Conservation (phyloP, 2,329 filamentous ascomycete species). For the Trichoderma brevicompactum region DNA sequence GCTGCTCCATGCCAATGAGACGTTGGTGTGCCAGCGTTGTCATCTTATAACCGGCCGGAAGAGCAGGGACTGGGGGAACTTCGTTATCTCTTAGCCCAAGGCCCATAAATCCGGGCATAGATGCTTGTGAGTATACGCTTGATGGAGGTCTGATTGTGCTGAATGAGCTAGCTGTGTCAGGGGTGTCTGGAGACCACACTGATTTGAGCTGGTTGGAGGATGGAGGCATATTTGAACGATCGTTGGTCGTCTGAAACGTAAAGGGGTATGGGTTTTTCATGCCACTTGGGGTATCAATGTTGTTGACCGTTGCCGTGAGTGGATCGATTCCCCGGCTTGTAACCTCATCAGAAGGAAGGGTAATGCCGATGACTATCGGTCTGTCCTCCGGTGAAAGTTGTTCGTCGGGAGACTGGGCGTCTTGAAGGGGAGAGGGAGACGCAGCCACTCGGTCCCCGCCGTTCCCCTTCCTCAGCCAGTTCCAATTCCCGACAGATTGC, state of each 20-base stretch:
- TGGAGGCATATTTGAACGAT: constrained; percentile 31
- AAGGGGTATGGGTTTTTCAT: constrained; percentile 19
- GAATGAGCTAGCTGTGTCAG: constrained; percentile 53
- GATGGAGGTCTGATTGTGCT: constrained; percentile 53
- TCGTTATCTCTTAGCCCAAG: constrained; percentile 35
- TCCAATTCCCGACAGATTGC: constrained; percentile 60
- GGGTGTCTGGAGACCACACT: constrained; percentile 66
- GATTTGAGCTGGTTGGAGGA: constrained; percentile 47
- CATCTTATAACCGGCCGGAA: constrained; percentile 53
- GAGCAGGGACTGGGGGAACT: constrained; percentile 63
- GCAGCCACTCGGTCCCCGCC: constrained; percentile 41
- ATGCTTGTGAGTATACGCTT: constrained; percentile 65
- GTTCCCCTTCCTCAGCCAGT: constrained; percentile 55
- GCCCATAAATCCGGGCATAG: constrained; percentile 40
- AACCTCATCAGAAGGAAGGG: constrained; percentile 56
- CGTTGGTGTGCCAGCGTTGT: constrained; percentile 40
- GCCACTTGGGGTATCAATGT: constrained; percentile 35
- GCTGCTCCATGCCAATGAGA: constrained; percentile 45
- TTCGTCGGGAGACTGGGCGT: constrained; percentile 37
- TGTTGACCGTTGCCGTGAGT: constrained; percentile 52
- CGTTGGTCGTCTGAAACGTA: constrained; percentile 6
- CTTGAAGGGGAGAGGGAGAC: constrained; percentile 38
- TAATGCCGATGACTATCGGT: constrained; percentile 75
- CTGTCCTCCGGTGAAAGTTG: constrained; percentile 70
- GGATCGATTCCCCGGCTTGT: constrained; percentile 48